phyloP scores from a whole-genome alignment of 2,329 filamentous ascomycete species.

The Akanthomyces muscarius region DNA sequence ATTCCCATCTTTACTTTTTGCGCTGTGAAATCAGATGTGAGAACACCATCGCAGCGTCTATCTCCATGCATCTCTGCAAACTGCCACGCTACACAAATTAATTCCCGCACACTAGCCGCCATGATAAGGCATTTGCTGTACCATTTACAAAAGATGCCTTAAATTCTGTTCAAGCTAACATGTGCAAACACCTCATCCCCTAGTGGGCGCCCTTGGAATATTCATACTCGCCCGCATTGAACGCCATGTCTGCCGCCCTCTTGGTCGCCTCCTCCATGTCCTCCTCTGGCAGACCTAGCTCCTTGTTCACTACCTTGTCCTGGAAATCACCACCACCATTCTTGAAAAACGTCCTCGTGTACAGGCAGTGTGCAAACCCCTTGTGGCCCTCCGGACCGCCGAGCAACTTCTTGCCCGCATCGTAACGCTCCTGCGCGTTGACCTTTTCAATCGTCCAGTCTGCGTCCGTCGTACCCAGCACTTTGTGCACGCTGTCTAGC shows the following conservation, averaged over 20 bases:
- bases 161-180: not conserved
- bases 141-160: not conserved
- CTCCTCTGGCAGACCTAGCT: conserved; percentile 55
- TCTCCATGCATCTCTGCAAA: not conserved
- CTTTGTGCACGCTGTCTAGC: conserved; percentile 56
- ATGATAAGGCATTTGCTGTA: not conserved
- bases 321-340: conserved; percentile 39
- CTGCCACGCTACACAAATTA: not conserved
- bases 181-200: not conserved
- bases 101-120: not conserved
- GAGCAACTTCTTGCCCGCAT: conserved; percentile 41
- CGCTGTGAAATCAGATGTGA: not conserved
- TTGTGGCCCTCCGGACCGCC: conserved; percentile 29
- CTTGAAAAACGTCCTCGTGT: conserved; percentile 51
- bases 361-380: conserved; percentile 51
- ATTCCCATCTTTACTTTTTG: too few relatives aligned
- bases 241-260: conserved; percentile 41
- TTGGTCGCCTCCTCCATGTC: conserved; percentile 54
- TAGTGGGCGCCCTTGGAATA: conserved; percentile 4
- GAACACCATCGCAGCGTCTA: not conserved
- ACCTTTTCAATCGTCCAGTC: conserved; percentile 59
- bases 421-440: conserved; percentile 41
- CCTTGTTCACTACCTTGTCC: conserved; percentile 43
- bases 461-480: conserved; percentile 50
- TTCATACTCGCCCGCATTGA: not conserved